Evolutionary conservation across 768 basidiomycete genomes (phyloP).

Genomic region (Coprinopsis cinerea): DNA sequence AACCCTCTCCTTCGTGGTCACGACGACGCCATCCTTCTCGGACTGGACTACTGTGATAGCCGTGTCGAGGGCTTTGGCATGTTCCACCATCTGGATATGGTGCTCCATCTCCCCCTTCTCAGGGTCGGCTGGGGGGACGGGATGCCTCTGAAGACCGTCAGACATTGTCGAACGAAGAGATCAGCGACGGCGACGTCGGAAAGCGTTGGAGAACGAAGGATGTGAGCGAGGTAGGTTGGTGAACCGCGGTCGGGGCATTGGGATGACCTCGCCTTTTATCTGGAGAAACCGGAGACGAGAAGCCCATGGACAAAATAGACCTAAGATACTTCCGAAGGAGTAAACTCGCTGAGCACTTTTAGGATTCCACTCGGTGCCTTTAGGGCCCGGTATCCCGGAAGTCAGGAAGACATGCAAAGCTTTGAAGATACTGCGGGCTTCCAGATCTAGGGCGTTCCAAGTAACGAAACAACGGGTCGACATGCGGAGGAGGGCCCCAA

Average conservation of each 20-base stretch:
- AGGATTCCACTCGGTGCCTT: constrained; percentile 2
- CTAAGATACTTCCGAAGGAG: constrained; percentile 3
- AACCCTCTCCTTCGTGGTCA: constrained; percentile 29
- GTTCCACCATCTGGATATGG: constrained; percentile 18
- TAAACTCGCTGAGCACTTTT: constrained; percentile 1
- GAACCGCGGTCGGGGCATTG: constrained; percentile 4
- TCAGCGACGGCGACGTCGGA: constrained; percentile 16
- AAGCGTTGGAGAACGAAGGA: constrained; percentile 14
- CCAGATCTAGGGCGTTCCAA: neutral
- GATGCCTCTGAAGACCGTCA: constrained; percentile 31
- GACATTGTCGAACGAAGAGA: constrained; percentile 32
- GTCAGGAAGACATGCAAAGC: neutral
- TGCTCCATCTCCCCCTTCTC: constrained; percentile 55
- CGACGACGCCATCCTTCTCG: constrained; percentile 31
- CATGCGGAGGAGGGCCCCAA: no score
- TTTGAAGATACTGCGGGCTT: neutral
- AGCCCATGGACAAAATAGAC: neutral
- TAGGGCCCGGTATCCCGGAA: neutral
- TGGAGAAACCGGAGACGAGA: constrained; percentile 8
- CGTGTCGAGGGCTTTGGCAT: neutral
- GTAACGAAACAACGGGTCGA: constrained; percentile 4
- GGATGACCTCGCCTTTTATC: constrained; percentile 24
- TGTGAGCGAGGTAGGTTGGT: constrained; percentile 18
- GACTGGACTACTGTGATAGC: constrained; percentile 10
- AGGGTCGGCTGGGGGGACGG: constrained; percentile 42